Evolutionary conservation across 1,139 yeast genomes (phyloP).

Genomic region (Suhomyces kunorum): DNA sequence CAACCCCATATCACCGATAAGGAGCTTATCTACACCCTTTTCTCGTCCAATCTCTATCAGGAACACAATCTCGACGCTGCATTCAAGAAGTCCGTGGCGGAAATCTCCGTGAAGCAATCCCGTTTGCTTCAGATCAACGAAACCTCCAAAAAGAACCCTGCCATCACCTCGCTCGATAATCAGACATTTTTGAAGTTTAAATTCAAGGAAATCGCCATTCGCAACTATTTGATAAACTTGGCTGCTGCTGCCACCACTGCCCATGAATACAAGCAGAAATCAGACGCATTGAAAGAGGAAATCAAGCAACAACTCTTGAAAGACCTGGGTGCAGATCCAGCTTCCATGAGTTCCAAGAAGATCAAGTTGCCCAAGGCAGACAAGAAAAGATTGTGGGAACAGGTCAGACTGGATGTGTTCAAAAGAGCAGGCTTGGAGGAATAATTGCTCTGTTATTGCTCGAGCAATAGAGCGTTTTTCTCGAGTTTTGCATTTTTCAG

Average conservation of each 20-base stretch:
- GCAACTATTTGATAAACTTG: slow-evolving; percentile 52
- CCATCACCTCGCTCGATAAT: slow-evolving; percentile 32
- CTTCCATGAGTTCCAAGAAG: slow-evolving; percentile 23
- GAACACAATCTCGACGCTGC: slow-evolving; percentile 49
- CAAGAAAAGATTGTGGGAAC: slow-evolving; percentile 50
- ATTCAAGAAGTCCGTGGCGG: slow-evolving; percentile 53
- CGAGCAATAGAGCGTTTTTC: not conserved
- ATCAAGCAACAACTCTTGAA: slow-evolving; percentile 18
- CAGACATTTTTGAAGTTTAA: slow-evolving; percentile 38
- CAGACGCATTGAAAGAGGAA: slow-evolving; percentile 35
- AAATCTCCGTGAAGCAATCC: slow-evolving; percentile 52
- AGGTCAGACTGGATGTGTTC: slow-evolving; percentile 51
- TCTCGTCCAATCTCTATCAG: slow-evolving; percentile 44
- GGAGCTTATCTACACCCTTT: slow-evolving; percentile 44
- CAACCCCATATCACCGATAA: slow-evolving; percentile 48
- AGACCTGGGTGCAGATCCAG: slow-evolving; percentile 17
- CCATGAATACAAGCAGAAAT: slow-evolving; percentile 47
- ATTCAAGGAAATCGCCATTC: slow-evolving; percentile 48
- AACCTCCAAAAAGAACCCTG: slow-evolving; percentile 22
- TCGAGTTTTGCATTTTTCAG: not conserved
- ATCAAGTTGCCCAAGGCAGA: slow-evolving; percentile 44
- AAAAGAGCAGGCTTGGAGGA: slow-evolving; percentile 49
- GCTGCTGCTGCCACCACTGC: slow-evolving; percentile 61
- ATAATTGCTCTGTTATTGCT: slow-evolving; percentile 1
- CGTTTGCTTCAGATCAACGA: slow-evolving; percentile 44